These are phyloP conservation scores for Eucalyptus melliodora DNA, from an alignment of 345 rosid genomes.

Conservation along the genomic window DNA sequence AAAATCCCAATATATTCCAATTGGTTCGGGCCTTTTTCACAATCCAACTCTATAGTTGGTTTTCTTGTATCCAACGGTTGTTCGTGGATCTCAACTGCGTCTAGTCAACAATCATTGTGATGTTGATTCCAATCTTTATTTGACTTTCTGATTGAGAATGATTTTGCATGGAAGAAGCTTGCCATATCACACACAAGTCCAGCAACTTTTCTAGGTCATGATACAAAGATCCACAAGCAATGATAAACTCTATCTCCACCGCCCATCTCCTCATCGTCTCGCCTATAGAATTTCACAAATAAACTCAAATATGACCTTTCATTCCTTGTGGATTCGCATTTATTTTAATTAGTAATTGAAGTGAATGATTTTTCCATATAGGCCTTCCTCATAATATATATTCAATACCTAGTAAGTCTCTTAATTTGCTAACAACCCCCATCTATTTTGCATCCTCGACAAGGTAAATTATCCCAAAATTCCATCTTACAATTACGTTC, in stretches of 20 bases:
- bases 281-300: background rate
- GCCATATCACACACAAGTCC: background rate
- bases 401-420: background rate
- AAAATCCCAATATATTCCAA: background rate
- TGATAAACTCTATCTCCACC: background rate
- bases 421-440: background rate
- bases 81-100: background rate
- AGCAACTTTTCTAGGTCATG: background rate
- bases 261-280: background rate
- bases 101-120: background rate
- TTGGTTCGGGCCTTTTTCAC: background rate
- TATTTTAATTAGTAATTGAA: background rate
- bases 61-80: background rate
- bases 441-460: background rate
- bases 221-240: background rate
- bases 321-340: background rate
- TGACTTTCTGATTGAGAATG: background rate
- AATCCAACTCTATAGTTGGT: rapidly evolving
- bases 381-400: background rate
- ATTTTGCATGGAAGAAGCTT: background rate
- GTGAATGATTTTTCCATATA: background rate
- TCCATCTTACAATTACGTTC: background rate
- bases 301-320: background rate
- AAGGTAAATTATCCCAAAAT: too few species aligned
- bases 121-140: background rate